phyloP scores from a whole-genome alignment of 805 yeast genomes.

The Lachancea lanzarotensis region DNA sequence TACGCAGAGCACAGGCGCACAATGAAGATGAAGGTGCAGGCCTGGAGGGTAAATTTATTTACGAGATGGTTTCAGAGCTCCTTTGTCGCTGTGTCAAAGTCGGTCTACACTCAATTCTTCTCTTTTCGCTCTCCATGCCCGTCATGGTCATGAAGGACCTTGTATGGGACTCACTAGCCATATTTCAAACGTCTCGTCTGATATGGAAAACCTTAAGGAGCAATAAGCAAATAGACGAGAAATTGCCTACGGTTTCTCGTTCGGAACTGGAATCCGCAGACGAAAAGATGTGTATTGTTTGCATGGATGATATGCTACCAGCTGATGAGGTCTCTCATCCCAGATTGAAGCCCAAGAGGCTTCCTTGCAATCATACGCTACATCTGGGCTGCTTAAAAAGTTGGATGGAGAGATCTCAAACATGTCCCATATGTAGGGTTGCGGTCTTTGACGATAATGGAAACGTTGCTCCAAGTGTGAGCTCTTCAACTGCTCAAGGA shows the following conservation, averaged over 20 bases:
- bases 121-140: constrained; percentile 42
- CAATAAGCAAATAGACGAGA: constrained; percentile 55
- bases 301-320: constrained; percentile 80
- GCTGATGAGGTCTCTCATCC: constrained; percentile 27
- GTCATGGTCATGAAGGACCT: constrained; percentile 45
- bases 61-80: constrained; percentile 52
- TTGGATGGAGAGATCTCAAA: constrained; percentile 88
- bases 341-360: constrained; percentile 61
- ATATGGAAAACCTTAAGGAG: constrained; percentile 38
- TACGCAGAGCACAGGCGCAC: constrained; percentile 4
- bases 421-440: constrained; percentile 88
- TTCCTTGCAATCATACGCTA: constrained; percentile 79
- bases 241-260: constrained; percentile 54
- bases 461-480: constrained; percentile 12
- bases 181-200: constrained; percentile 34
- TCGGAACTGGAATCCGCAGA: constrained; percentile 59
- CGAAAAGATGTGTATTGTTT: constrained; percentile 68
- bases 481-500: neutral
- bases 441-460: constrained; percentile 46
- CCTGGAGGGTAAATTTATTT: constrained; percentile 67
- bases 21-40: constrained; percentile 41
- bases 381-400: constrained; percentile 86
- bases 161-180: constrained; percentile 30
- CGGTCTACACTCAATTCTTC: constrained; percentile 39
- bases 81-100: constrained; percentile 43